Percentiles rank a stretch among this genome's conserved stretches.
Conservation (phyloP, 345 rosid species). For the Syzygium oleosum region DNA sequence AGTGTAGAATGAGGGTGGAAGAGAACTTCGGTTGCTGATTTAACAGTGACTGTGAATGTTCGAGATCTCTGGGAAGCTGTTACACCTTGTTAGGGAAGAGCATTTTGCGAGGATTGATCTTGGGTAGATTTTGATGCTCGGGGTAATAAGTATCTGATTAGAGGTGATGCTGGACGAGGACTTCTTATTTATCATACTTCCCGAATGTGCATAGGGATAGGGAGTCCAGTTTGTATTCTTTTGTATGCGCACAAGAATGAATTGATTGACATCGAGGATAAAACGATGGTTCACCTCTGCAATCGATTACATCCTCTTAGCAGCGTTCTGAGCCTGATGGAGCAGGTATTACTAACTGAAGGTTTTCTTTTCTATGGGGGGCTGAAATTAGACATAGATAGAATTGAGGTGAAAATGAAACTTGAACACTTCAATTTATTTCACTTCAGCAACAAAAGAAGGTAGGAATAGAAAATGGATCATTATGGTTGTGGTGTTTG, state of each 20-base stretch:
- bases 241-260: not conserved
- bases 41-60: not conserved
- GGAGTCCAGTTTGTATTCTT: not conserved
- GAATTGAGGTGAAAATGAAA: not conserved
- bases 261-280: not conserved
- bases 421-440: not conserved
- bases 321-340: not conserved
- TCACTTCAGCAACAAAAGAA: not conserved
- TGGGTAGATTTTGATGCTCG: not conserved
- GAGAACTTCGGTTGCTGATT: not conserved
- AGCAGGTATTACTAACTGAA: not conserved
- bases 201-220: not conserved
- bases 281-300: not conserved
- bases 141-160: not conserved
- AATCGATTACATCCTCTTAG: not conserved
- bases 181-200: not conserved
- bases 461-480: not conserved
- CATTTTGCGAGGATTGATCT: not conserved
- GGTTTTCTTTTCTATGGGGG: not conserved
- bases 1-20: not conserved
- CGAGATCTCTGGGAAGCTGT: not conserved
- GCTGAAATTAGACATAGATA: not conserved
- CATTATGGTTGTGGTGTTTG: not conserved
- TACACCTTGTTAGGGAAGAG: not conserved
- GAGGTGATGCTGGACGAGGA: not conserved